Evolutionary conservation across 1,284 basidiomycete genomes (phyloP).

Genomic region (Ceratorhiza oryzae-sativae): DNA sequence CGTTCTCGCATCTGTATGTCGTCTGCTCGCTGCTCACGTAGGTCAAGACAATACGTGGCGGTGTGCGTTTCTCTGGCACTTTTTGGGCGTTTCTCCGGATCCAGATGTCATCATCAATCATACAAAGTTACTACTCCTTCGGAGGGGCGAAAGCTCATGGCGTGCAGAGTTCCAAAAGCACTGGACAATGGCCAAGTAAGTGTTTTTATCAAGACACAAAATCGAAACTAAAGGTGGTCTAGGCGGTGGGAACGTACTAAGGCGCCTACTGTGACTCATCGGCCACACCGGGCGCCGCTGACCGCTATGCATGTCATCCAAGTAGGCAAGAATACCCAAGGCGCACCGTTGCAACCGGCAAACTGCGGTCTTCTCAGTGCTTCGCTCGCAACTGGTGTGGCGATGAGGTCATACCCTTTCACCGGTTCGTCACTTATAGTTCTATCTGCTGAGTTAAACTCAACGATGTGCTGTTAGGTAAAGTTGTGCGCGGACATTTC

Average conservation of each 20-base stretch:
- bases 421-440: constrained; percentile 55
- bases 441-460: neutral
- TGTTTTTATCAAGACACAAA: constrained; percentile 40
- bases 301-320: constrained; percentile 46
- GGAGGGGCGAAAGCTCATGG: constrained; percentile 67
- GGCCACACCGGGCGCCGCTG: constrained; percentile 64
- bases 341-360: constrained; percentile 52
- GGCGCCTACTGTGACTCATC: constrained; percentile 62
- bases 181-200: constrained; percentile 63
- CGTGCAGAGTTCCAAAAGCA: constrained; percentile 68
- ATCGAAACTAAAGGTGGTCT: constrained; percentile 33
- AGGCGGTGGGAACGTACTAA: constrained; percentile 79
- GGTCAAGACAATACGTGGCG: constrained; percentile 84
- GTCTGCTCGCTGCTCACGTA: constrained; percentile 67
- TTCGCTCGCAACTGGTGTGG: constrained; percentile 73
- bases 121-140: constrained; percentile 59
- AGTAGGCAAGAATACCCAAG: constrained; percentile 45
- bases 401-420: constrained; percentile 75
- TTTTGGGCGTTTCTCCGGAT: constrained; percentile 62
- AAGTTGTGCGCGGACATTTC: constrained; percentile 74
- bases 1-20: constrained; percentile 64
- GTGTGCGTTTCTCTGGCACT: constrained; percentile 76
- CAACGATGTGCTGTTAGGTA: constrained; percentile 45
- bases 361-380: constrained; percentile 65
- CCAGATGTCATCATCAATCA: constrained; percentile 61